phyloP scores from a whole-genome alignment of 1,284 basidiomycete genomes.

The Psilocybe mexicana region DNA sequence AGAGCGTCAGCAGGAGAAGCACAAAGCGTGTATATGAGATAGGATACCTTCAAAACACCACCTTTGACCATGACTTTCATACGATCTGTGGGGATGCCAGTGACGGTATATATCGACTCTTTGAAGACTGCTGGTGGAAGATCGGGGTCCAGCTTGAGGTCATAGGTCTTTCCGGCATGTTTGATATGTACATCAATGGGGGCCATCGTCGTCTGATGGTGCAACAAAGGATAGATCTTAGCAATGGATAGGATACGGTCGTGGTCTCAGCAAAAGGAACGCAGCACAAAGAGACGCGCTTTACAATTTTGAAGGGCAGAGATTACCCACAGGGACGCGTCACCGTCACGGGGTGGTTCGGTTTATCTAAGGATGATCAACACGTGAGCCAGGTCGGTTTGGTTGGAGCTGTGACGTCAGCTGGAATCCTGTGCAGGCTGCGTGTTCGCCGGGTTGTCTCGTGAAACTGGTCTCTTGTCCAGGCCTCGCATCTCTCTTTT shows the following conservation, averaged over 20 bases:
- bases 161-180: constrained; percentile 83
- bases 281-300: constrained; percentile 12
- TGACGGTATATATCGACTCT: constrained; percentile 76
- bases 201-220: constrained; percentile 46
- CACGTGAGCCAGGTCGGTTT: constrained; percentile 21
- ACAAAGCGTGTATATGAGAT: background rate
- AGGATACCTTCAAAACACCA: constrained; percentile 79
- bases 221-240: background rate
- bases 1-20: background rate
- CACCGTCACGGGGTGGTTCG: constrained; percentile 21
- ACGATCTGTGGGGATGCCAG: constrained; percentile 86
- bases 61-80: constrained; percentile 99
- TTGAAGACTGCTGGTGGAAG: constrained; percentile 79
- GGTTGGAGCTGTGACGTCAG: constrained; percentile 17
- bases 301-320: constrained; percentile 6
- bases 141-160: constrained; percentile 66
- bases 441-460: background rate
- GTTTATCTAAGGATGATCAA: background rate
- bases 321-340: constrained; percentile 24
- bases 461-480: constrained; percentile 7
- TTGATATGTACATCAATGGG: constrained; percentile 81
- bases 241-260: constrained; percentile 1
- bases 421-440: constrained; percentile 1
- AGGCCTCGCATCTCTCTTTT: background rate
- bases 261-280: constrained; percentile 13